phyloP scores from a whole-genome alignment of 768 basidiomycete species.

The Auriscalpium microsporum region DNA sequence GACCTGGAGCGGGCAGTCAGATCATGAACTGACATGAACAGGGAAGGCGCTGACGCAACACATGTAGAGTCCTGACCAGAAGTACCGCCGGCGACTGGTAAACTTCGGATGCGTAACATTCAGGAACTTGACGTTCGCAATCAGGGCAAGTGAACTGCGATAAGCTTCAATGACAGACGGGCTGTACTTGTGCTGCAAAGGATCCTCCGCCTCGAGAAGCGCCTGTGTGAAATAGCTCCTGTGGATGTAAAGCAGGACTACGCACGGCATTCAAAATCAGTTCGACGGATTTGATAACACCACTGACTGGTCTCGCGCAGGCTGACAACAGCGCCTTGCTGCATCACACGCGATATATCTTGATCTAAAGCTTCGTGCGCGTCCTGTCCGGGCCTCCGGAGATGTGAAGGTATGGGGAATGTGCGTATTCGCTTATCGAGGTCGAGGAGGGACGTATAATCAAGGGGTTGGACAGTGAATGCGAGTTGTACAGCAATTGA shows the following conservation, averaged over 20 bases:
- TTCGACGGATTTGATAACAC: background rate
- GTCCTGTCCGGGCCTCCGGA: constrained; percentile 32
- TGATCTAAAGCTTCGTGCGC: constrained; percentile 30
- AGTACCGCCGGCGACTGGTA: constrained; percentile 34
- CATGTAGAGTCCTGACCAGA: constrained; percentile 43
- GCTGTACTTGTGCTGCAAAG: constrained; percentile 35
- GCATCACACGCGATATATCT: constrained; percentile 31
- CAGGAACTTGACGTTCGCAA: constrained; percentile 31
- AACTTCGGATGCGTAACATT: constrained; percentile 28
- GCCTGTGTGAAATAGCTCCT: constrained; percentile 43
- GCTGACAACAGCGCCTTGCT: constrained; percentile 35
- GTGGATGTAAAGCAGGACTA: constrained; percentile 28
- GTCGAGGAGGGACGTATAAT: constrained; percentile 38
- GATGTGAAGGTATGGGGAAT: constrained; percentile 37
- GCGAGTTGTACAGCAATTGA: constrained; percentile 35
- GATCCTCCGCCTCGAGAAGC: constrained; percentile 31
- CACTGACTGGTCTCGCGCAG: constrained; percentile 39
- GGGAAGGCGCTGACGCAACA: constrained; percentile 30
- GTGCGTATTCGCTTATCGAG: constrained; percentile 44
- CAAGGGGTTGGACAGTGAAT: constrained; percentile 29
- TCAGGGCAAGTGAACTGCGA: constrained; percentile 35
- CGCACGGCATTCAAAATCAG: constrained; percentile 4
- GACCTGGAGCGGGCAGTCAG: constrained; percentile 23
- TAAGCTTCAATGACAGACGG: constrained; percentile 37
- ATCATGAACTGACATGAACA: background rate